phyloP scores from a whole-genome alignment of 768 basidiomycete species.

The Russula ochroleuca region DNA sequence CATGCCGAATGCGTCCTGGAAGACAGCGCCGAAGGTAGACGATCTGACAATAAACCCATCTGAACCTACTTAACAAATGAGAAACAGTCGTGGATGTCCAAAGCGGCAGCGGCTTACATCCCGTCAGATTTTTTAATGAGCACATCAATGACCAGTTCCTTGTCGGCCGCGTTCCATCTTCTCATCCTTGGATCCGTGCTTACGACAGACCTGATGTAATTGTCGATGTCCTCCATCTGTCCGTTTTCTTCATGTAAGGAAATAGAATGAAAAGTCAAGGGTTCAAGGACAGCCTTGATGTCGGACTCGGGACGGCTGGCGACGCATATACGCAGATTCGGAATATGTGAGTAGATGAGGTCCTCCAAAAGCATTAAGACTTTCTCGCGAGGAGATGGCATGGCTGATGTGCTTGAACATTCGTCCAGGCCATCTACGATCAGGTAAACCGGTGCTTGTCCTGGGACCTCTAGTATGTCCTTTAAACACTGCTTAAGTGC shows the following conservation, averaged over 20 bases:
- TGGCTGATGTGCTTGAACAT: background rate
- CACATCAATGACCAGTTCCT: background rate
- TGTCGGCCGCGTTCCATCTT: background rate
- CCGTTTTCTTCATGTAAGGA: background rate
- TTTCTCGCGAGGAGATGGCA: background rate
- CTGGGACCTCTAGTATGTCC: background rate
- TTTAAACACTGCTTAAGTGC: background rate
- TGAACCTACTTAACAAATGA: background rate
- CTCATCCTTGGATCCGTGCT: background rate
- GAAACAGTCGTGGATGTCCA: background rate
- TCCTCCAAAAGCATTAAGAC: background rate
- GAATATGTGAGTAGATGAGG: background rate
- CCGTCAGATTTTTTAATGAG: background rate
- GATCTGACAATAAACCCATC: background rate
- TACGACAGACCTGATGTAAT: background rate
- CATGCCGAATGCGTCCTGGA: background rate
- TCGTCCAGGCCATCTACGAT: slow-evolving; percentile 6
- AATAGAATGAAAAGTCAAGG: background rate
- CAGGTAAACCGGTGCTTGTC: background rate
- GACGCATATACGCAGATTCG: background rate
- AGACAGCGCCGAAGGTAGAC: background rate
- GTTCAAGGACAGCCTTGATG: background rate
- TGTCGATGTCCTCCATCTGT: background rate
- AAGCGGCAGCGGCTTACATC: background rate
- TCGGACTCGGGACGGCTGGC: slow-evolving; percentile 5